Base-by-base conservation (phyloP, 1,284 basidiomycete genomes). In the Cutaneotrichosporon cavernicola region DNA sequence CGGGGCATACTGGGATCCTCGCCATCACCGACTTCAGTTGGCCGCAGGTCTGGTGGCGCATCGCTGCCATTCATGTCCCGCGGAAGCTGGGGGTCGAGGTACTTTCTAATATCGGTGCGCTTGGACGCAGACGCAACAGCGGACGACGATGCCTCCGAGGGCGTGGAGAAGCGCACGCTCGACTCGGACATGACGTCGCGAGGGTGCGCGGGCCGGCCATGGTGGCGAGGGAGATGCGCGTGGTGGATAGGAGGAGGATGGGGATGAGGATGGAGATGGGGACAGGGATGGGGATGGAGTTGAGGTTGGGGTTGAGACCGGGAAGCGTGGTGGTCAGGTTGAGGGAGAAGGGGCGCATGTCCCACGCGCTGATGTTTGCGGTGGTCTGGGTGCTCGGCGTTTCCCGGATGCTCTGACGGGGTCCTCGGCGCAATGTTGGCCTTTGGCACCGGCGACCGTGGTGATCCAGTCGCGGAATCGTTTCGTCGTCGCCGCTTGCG, bases 1-100 rank as follows among this genome's bases (percentile, higher is more conserved):
- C 26, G 18, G 43, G 9, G 40, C 65, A 31, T 21, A 67, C 65
- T 50, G 6, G 68, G 65, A 55, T 67, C 65, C 4, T 56, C 55
- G 21, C n/a, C 36, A 16, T 38, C 55, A 7, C 14, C 14, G 5
- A 43, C 38, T 5, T 38, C 22, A 38, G 18, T n/a, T 4, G 38
- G 21, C 14, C 13, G 22, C 26, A 9, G 56, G 16, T 57, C 56
- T 4, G 40, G 38, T 9, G 40, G 38, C 21, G 14, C 40, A 38
- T 46, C 21, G 1, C 13, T 13, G 26, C 56, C 56, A 14, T 57
- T 40, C 38, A 57, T 22, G 7, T 57, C 56, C 14, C 56, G 36
- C 49, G n/a, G 34, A 30, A 52, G 46, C 14, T 11, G 34, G 30
- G 32, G 38, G 7, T 51, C 21, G 18, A 52, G 34, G 36, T 60